Conservation (phyloP, 495 filamentous ascomycete genomes). For the Hyaloscypha bicolor region DNA sequence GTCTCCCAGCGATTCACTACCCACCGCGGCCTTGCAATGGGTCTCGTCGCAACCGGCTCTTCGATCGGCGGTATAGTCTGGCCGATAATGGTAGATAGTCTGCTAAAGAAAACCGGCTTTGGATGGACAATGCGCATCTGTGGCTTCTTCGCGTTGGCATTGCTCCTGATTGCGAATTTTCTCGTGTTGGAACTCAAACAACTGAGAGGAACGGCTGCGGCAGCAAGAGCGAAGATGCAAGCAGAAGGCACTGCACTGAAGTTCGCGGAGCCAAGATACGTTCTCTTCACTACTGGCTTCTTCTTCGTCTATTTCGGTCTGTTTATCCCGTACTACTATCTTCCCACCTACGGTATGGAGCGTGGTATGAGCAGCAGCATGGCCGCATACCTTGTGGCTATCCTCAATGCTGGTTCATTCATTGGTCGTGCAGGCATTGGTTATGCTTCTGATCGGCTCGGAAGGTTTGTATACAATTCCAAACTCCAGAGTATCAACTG, state of each 20-base stretch:
- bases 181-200: conserved; percentile 38
- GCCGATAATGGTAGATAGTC: conserved; percentile 66
- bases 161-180: conserved; percentile 61
- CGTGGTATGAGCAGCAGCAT: conserved; percentile 59
- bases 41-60: conserved; percentile 65
- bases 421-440: no score
- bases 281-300: conserved; percentile 46
- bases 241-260: conserved; percentile 33
- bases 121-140: conserved; percentile 69
- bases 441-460: conserved; percentile 66
- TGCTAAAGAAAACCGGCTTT: conserved; percentile 66
- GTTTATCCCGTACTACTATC: conserved; percentile 72
- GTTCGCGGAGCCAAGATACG: conserved; percentile 45
- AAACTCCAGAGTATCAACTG: no score
- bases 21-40: conserved; percentile 64
- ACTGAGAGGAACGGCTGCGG: no score
- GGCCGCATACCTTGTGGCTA: conserved; percentile 66
- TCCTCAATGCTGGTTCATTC: conserved; percentile 79
- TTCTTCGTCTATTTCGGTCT: conserved; percentile 71
- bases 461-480: conserved; percentile 66
- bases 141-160: conserved; percentile 66
- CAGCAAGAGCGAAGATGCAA: no score
- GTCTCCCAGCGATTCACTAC: no score
- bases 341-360: conserved; percentile 55
- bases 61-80: conserved; percentile 70